These are phyloP conservation scores for Komagataella ulmi DNA, from an alignment of 805 yeast species.

Conservation along the genomic window DNA sequence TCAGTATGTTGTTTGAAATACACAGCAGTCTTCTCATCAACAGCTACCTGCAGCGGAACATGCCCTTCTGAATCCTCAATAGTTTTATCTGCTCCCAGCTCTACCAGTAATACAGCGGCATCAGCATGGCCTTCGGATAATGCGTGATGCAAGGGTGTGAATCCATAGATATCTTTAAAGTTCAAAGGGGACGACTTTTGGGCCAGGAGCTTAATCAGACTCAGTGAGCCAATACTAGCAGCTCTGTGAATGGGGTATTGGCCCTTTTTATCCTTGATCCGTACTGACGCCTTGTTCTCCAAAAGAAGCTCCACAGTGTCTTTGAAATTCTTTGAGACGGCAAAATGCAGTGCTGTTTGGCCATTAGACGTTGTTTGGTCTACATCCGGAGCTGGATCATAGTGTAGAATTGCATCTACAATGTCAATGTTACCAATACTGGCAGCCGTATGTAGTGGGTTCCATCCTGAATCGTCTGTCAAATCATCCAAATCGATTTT, in stretches of 20 bases:
- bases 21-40: slow-evolving; percentile 26
- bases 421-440: slow-evolving; percentile 54
- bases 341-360: slow-evolving; percentile 62
- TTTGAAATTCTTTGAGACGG: slow-evolving; percentile 57
- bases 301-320: slow-evolving; percentile 40
- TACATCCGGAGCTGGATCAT: slow-evolving; percentile 45
- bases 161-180: slow-evolving; percentile 55
- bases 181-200: slow-evolving; percentile 49
- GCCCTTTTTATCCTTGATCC: slow-evolving; percentile 53
- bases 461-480: slow-evolving; percentile 75
- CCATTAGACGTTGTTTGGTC: slow-evolving; percentile 51
- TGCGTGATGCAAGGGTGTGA: slow-evolving; percentile 87
- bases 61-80: slow-evolving; percentile 36
- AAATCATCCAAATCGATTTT: slow-evolving; percentile 54
- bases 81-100: slow-evolving; percentile 53
- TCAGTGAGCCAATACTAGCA: slow-evolving; percentile 57
- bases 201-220: slow-evolving; percentile 40
- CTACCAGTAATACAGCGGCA: slow-evolving; percentile 46
- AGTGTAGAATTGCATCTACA: slow-evolving; percentile 32
- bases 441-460: slow-evolving; percentile 73
- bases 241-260: slow-evolving; percentile 74
- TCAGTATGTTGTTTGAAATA: neutral
- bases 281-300: slow-evolving; percentile 43
- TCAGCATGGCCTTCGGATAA: slow-evolving; percentile 83
- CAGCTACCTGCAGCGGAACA: slow-evolving; percentile 39